These are phyloP conservation scores for Tylopilus felleus DNA, from an alignment of 768 basidiomycete species.

Conservation along the genomic window DNA sequence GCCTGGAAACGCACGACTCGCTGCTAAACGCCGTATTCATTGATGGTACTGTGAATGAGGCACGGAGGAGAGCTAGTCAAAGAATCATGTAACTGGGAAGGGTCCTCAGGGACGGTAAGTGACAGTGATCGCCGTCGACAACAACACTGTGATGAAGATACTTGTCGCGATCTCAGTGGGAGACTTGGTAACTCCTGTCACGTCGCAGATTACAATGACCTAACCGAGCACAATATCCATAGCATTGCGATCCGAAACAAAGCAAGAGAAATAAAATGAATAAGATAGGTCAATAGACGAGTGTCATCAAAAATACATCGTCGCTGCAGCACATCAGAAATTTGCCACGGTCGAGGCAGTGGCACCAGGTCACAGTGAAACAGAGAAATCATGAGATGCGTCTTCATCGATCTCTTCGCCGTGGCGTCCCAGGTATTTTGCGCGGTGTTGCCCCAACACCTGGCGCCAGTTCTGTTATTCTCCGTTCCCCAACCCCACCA, in stretches of 20 bases:
- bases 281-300: slow-evolving; percentile 27
- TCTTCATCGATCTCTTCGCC: slow-evolving; percentile 31
- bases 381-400: neutral
- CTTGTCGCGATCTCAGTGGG: neutral
- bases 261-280: slow-evolving; percentile 31
- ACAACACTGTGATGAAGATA: neutral
- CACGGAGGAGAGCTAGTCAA: neutral
- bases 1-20: neutral
- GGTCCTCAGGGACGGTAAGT: neutral
- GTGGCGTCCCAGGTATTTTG: slow-evolving; percentile 65
- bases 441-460: slow-evolving; percentile 42
- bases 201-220: neutral
- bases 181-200: neutral
- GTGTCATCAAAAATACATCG: slow-evolving; percentile 27
- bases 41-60: neutral
- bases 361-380: slow-evolving; percentile 6
- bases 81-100: neutral
- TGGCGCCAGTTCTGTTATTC: slow-evolving; percentile 50
- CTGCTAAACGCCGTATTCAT: neutral
- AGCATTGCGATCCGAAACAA: slow-evolving; percentile 28
- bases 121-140: neutral
- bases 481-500: slow-evolving; percentile 49
- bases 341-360: neutral
- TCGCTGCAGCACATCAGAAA: slow-evolving; percentile 10
- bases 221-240: slow-evolving; percentile 25